A percentile compares a stretch with the other conserved stretches of the same genome.
Conservation (phyloP, 2,329 filamentous ascomycete genomes). For the Ceratocystis papillata region DNA sequence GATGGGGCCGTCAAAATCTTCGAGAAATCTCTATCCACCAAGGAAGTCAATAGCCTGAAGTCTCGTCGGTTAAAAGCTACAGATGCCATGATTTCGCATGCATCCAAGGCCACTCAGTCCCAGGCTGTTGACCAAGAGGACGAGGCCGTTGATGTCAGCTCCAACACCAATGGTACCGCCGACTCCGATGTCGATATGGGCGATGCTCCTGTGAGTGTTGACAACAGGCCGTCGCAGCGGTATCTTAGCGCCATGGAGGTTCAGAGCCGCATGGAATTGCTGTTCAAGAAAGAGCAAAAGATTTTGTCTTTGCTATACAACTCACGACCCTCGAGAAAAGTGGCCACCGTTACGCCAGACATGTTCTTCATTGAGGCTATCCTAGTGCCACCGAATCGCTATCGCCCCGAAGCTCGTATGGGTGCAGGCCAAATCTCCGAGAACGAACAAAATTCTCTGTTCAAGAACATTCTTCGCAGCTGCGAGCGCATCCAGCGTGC, state of each 20-base stretch:
- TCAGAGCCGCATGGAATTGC: conserved; percentile 59
- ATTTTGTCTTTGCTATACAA: conserved; percentile 77
- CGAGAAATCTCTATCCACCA: conserved; percentile 62
- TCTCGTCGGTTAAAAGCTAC: conserved; percentile 54
- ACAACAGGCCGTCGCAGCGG: conserved; percentile 43
- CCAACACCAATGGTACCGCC: conserved; percentile 48
- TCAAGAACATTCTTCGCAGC: conserved; percentile 69
- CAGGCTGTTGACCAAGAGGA: conserved; percentile 39
- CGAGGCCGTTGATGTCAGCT: conserved; percentile 45
- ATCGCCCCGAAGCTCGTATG: conserved; percentile 73
- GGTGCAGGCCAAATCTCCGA: conserved; percentile 75
- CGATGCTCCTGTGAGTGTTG: conserved; percentile 32
- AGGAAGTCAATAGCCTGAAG: conserved; percentile 68
- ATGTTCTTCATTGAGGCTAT: conserved; percentile 91
- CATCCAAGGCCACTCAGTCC: conserved; percentile 29
- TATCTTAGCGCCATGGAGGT: conserved; percentile 80
- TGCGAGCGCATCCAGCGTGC: conserved; percentile 43
- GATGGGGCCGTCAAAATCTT: conserved; percentile 92
- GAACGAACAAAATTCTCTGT: conserved; percentile 75
- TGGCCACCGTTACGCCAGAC: conserved; percentile 54
- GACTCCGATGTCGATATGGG: conserved; percentile 37
- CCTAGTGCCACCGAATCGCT: conserved; percentile 85
- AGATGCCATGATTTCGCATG: conserved; percentile 51
- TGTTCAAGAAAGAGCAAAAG: conserved; percentile 82
- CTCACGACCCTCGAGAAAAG: conserved; percentile 53